phyloP scores from a whole-genome alignment of 176 grass and related monocot species.

The Aegilops speltoides region DNA sequence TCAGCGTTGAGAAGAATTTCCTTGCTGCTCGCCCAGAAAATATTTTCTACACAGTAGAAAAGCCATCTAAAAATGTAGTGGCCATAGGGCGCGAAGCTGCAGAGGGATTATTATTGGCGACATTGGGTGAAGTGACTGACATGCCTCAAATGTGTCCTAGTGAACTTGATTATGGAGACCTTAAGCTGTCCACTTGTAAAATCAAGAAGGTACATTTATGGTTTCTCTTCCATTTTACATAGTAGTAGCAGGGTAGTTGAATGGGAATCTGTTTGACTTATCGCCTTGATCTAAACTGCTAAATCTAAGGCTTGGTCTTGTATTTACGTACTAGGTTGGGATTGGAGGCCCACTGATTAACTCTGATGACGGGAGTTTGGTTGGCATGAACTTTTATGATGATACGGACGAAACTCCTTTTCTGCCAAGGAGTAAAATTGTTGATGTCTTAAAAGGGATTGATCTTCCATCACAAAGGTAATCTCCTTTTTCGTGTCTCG shows the following conservation, averaged over 20 bases:
- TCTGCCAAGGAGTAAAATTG: neutral
- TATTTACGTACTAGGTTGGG: neutral
- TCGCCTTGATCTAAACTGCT: neutral
- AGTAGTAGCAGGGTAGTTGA: no score
- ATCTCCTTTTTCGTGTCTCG: no score
- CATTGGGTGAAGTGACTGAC: constrained; percentile 18
- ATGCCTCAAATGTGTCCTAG: neutral
- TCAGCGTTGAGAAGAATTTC: neutral
- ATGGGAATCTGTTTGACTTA: neutral
- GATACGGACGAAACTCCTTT: constrained; percentile 1
- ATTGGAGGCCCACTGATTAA: constrained; percentile 20
- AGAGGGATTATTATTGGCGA: neutral
- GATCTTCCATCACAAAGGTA: neutral
- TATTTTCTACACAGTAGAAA: neutral
- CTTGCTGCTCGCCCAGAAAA: neutral
- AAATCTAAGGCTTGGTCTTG: neutral
- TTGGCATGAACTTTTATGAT: constrained; percentile 32
- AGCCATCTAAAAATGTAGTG: neutral
- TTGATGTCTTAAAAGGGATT: neutral
- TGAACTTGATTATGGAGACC: constrained; percentile 7
- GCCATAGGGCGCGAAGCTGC: neutral
- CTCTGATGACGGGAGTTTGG: neutral
- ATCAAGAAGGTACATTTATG: neutral
- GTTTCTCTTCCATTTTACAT: no score
- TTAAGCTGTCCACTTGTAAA: constrained; percentile 13